A percentile compares a stretch with the other conserved stretches of the same genome.
These are phyloP conservation scores for Aspergillus tubingensis DNA, from an alignment of 2,329 filamentous ascomycete genomes.

Conservation along the genomic window DNA sequence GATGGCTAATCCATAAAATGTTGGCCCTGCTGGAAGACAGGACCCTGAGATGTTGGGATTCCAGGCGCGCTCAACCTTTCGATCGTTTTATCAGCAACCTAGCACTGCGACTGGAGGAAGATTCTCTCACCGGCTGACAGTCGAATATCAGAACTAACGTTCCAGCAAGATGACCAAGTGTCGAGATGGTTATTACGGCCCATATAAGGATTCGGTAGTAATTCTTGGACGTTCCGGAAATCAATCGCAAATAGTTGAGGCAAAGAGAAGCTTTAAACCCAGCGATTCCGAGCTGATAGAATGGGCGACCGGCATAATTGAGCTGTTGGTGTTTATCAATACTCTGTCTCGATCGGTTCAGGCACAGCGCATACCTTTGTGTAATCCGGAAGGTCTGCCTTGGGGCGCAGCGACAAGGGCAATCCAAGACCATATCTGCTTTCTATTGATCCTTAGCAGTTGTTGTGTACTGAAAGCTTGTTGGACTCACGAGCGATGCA, in stretches of 20 bases:
- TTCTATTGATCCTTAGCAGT: conserved; percentile 41
- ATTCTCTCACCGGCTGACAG: conserved; percentile 48
- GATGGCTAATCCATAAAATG: conserved; percentile 55
- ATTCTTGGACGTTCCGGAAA: conserved; percentile 51
- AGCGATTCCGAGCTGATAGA: conserved; percentile 58
- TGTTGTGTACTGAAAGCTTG: neutral
- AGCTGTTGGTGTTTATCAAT: conserved; percentile 29
- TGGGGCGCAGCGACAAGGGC: conserved; percentile 47
- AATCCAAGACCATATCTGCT: conserved; percentile 57
- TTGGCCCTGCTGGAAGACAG: conserved; percentile 51
- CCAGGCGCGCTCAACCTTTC: conserved; percentile 49
- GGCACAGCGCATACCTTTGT: conserved; percentile 33
- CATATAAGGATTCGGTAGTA: conserved; percentile 51
- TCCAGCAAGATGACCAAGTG: conserved; percentile 53
- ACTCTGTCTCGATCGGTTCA: neutral
- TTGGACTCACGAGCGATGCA: conserved; percentile 52
- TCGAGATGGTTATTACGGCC: conserved; percentile 46
- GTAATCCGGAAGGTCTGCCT: conserved; percentile 48
- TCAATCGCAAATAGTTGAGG: conserved; percentile 55
- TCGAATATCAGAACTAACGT: conserved; percentile 54
- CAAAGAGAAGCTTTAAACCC: conserved; percentile 59
- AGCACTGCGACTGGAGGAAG: neutral
- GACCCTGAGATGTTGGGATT: conserved; percentile 42
- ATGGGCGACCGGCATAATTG: conserved; percentile 57
- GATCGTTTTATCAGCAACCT: too few relatives aligned